Evolutionary conservation across 495 filamentous ascomycete species (phyloP).

Genomic region (Penicillium alfredii): DNA sequence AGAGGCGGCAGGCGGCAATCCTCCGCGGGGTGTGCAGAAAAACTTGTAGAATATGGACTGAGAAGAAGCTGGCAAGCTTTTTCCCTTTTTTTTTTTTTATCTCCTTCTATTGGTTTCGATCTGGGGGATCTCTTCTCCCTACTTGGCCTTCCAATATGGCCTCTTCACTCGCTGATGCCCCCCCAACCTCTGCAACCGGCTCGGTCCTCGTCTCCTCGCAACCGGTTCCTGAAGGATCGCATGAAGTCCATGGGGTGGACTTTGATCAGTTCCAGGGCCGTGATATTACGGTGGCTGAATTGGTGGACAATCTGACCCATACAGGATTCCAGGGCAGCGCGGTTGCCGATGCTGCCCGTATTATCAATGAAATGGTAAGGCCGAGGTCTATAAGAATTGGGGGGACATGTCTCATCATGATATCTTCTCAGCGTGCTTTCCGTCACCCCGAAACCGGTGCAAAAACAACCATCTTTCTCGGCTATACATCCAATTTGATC

Average conservation of each 20-base stretch:
- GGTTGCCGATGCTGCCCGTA: slow-evolving; percentile 73
- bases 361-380: slow-evolving; percentile 94
- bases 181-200: slow-evolving; percentile 64
- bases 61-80: background rate
- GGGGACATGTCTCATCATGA: background rate
- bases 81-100: background rate
- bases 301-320: slow-evolving; percentile 71
- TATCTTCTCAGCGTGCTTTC: slow-evolving; percentile 57
- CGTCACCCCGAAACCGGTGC: slow-evolving; percentile 64
- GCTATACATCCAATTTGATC: slow-evolving; percentile 94
- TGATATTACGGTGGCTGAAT: slow-evolving; percentile 75
- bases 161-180: slow-evolving; percentile 16
- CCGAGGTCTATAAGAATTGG: no score
- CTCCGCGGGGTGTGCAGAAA: no score
- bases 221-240: slow-evolving; percentile 66
- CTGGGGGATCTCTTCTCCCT: no score
- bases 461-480: slow-evolving; percentile 87
- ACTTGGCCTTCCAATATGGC: slow-evolving; percentile 13
- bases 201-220: slow-evolving; percentile 87
- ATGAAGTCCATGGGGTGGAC: slow-evolving; percentile 78
- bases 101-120: no score
- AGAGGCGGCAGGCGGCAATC: no score
- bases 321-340: slow-evolving; percentile 93
- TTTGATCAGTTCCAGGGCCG: slow-evolving; percentile 72
- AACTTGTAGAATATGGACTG: slow-evolving; percentile 1